phyloP scores from a whole-genome alignment of 805 yeast genomes.

The Naumovozyma castellii region DNA sequence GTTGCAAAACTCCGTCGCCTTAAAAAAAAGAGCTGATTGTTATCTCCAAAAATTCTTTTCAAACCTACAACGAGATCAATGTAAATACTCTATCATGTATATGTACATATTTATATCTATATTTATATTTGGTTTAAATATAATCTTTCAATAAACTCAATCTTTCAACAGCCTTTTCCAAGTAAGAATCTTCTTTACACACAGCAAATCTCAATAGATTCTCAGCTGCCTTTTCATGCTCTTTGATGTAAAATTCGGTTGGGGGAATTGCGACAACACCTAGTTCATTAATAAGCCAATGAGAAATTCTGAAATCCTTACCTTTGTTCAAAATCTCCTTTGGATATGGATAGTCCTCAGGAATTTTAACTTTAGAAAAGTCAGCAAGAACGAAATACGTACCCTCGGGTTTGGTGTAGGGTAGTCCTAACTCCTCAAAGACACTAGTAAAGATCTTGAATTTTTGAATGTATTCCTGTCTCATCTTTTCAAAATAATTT shows the following conservation, averaged over 20 bases:
- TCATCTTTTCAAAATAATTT: conserved; percentile 61
- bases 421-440: conserved; percentile 79
- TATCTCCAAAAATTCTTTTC: too few species aligned
- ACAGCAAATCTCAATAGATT: conserved; percentile 88
- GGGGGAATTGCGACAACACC: conserved; percentile 98
- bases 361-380: conserved; percentile 72
- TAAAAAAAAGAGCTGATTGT: too few species aligned
- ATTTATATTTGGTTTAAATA: conserved; percentile 25
- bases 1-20: too few species aligned
- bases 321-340: conserved; percentile 58
- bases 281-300: conserved; percentile 84
- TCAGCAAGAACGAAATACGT: conserved; percentile 89
- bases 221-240: conserved; percentile 68
- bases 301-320: conserved; percentile 78
- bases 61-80: too few species aligned
- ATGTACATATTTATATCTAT: too few species aligned
- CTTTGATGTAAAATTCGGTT: conserved; percentile 76
- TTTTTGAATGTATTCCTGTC: conserved; percentile 58
- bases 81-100: too few species aligned
- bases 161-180: conserved; percentile 74
- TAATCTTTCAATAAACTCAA: conserved; percentile 62
- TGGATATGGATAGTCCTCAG: conserved; percentile 64
- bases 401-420: conserved; percentile 88
- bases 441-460: conserved; percentile 63
- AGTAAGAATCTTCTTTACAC: conserved; percentile 78